These are phyloP conservation scores for Blastomyces gilchristii DNA, from an alignment of 2,329 filamentous ascomycete species.

Conservation along the genomic window DNA sequence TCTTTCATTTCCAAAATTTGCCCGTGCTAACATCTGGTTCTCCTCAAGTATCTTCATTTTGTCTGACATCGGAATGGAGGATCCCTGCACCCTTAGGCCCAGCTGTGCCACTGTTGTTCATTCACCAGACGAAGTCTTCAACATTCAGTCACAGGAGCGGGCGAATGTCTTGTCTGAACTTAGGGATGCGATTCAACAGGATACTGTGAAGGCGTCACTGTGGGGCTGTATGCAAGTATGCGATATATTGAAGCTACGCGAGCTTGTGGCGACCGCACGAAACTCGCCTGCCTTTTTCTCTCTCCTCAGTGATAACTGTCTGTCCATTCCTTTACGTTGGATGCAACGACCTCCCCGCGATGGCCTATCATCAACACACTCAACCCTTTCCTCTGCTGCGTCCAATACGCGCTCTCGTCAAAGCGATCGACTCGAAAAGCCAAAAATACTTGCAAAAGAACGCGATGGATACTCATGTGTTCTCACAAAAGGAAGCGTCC, in stretches of 20 bases:
- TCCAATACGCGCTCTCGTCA: neutral
- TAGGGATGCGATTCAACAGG: neutral
- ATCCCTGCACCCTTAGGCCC: neutral
- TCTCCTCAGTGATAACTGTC: neutral
- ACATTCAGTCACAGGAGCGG: neutral
- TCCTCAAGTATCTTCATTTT: no score
- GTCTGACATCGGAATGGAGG: neutral
- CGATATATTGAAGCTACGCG: neutral
- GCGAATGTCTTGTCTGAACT: neutral
- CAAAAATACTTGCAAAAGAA: neutral
- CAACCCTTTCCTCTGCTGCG: neutral
- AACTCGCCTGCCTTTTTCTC: neutral
- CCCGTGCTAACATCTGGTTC: no score
- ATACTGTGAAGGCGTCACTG: neutral
- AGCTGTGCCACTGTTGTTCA: neutral
- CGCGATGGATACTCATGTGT: slow-evolving; percentile 1
- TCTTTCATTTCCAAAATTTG: no score
- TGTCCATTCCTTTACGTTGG: slow-evolving; percentile 2
- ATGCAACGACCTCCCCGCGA: neutral
- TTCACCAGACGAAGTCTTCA: neutral
- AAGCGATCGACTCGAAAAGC: neutral
- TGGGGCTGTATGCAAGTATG: slow-evolving; percentile 6
- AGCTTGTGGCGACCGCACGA: neutral
- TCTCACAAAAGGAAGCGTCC: neutral
- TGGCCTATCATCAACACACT: neutral